A percentile compares a stretch with the other conserved stretches of the same genome.
phyloP scores from a whole-genome alignment of 345 rosid species.

The Moricandia arvensis region DNA sequence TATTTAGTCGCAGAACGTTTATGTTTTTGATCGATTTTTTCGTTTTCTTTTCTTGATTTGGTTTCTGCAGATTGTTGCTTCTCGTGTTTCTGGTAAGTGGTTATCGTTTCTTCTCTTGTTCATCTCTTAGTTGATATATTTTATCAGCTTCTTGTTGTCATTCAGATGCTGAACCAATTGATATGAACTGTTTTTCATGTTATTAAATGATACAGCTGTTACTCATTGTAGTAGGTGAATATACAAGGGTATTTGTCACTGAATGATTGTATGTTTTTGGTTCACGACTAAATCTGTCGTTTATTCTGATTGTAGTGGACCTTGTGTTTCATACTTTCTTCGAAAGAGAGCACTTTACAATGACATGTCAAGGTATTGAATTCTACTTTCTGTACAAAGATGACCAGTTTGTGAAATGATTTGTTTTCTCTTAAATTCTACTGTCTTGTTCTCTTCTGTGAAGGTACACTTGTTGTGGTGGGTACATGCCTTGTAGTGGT shows the following conservation, averaged over 20 bases:
- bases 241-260: background rate
- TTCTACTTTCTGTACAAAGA: too few species aligned
- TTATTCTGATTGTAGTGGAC: too few species aligned
- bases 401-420: too few species aligned
- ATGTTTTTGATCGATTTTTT: background rate
- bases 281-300: slow-evolving; percentile 1
- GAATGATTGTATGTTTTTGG: slow-evolving; percentile 2
- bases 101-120: background rate
- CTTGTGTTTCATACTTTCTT: too few species aligned
- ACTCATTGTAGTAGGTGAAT: background rate
- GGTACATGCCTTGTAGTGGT: too few species aligned
- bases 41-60: background rate
- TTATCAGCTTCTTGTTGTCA: background rate
- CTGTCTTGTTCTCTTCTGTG: too few species aligned
- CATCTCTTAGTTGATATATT: background rate
- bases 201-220: too few species aligned
- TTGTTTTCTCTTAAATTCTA: too few species aligned
- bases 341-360: too few species aligned
- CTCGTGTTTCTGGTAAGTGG: slow-evolving; percentile 28
- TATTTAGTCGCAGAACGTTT: background rate
- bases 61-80: too few species aligned
- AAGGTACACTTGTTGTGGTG: too few species aligned
- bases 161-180: background rate
- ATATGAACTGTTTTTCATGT: background rate
- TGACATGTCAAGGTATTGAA: too few species aligned